A percentile compares a stretch with the other conserved stretches of the same genome.
Evolutionary conservation across 306 rosid genomes (phyloP).

Genomic region (Senna siamea): DNA sequence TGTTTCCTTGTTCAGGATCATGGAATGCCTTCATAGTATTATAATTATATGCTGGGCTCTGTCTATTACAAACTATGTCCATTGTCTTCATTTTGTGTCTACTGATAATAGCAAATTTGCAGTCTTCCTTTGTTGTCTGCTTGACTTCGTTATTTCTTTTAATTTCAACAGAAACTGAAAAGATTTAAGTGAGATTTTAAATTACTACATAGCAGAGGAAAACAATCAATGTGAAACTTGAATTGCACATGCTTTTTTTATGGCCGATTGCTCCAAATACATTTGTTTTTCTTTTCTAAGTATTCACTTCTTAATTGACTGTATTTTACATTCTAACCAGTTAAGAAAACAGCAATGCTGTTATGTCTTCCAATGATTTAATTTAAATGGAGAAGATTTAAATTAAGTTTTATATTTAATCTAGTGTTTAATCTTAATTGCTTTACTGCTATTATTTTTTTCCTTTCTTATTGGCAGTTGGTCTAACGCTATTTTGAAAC

Average conservation of each 20-base stretch:
- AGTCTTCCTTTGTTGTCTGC: background rate
- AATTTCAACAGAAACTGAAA: too few species aligned
- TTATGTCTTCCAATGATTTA: too few species aligned
- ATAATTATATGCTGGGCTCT: background rate
- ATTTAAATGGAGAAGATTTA: background rate
- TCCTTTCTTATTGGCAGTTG: background rate
- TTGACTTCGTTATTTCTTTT: background rate
- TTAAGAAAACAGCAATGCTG: too few species aligned
- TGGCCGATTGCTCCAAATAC: too few species aligned
- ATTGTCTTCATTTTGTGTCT: background rate
- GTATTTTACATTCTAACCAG: background rate
- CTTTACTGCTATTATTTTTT: background rate
- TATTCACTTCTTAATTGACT: background rate
- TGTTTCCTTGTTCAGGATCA: background rate
- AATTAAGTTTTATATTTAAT: background rate
- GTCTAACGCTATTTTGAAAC: background rate
- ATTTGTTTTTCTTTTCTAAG: background rate
- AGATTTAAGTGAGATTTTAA: too few species aligned
- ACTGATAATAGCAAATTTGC: background rate
- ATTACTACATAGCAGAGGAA: too few species aligned
- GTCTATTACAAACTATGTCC: background rate
- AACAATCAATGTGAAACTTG: too few species aligned
- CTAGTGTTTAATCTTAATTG: background rate
- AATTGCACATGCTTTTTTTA: too few species aligned
- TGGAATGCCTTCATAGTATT: background rate